phyloP scores from a whole-genome alignment of 257 asterid genomes.

The Petunia secreta region DNA sequence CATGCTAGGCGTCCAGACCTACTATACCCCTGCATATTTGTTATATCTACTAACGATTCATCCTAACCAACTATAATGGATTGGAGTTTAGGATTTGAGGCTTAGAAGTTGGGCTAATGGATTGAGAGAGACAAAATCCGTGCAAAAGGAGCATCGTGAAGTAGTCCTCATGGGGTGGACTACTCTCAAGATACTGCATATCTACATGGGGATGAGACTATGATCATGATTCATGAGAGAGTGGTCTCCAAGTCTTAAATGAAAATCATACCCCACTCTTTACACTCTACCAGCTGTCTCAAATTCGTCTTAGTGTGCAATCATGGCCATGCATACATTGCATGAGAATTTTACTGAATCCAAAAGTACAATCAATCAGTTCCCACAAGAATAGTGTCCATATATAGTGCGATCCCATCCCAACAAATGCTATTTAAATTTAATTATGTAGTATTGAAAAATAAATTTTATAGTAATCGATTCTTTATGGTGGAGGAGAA shows the following conservation, averaged over 20 bases:
- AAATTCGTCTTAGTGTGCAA: slow-evolving; percentile 9
- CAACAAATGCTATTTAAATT: too few species aligned
- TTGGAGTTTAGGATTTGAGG: too few species aligned
- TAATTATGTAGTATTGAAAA: too few species aligned
- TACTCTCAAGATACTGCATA: slow-evolving; percentile 30
- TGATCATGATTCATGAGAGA: slow-evolving; percentile 22
- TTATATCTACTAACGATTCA: too few species aligned
- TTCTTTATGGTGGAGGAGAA: too few species aligned
- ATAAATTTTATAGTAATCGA: too few species aligned
- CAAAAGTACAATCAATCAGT: slow-evolving; percentile 24
- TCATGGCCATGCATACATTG: slow-evolving; percentile 13
- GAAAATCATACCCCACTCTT: slow-evolving; percentile 11
- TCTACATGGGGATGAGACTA: slow-evolving; percentile 25
- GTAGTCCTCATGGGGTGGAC: slow-evolving; percentile 17
- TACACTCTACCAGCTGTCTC: not conserved
- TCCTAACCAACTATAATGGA: too few species aligned
- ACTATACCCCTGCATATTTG: too few species aligned
- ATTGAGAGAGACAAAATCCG: not conserved
- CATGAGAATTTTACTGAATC: slow-evolving; percentile 22
- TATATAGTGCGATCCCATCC: not conserved
- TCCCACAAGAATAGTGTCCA: not conserved
- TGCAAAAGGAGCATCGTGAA: slow-evolving; percentile 28
- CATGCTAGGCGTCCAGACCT: too few species aligned
- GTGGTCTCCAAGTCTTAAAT: slow-evolving; percentile 15
- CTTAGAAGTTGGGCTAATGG: too few species aligned